Evolutionary conservation across 768 basidiomycete genomes (phyloP).

Genomic region (Termitomyces sp.): DNA sequence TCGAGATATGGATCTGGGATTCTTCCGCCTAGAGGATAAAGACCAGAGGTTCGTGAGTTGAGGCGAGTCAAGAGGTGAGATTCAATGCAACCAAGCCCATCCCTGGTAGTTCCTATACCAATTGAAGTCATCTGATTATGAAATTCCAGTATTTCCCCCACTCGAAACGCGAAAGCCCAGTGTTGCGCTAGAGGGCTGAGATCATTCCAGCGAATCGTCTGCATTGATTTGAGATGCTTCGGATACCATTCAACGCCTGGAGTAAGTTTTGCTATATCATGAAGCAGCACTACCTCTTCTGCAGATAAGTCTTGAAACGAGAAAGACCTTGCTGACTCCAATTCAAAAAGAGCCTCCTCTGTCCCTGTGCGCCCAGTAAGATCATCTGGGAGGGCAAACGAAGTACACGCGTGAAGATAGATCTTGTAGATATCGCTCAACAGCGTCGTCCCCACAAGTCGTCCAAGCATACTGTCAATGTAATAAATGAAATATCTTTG

Average conservation of each 20-base stretch:
- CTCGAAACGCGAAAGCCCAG: not conserved
- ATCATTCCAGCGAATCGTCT: not conserved
- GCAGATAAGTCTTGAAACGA: not conserved
- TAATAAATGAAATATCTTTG: not conserved
- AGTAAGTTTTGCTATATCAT: conserved; percentile 9
- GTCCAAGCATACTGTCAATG: not conserved
- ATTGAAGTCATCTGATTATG: not conserved
- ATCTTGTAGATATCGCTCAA: not conserved
- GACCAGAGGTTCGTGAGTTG: not conserved
- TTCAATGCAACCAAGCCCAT: not conserved
- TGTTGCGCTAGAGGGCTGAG: not conserved
- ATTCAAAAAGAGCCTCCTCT: not conserved
- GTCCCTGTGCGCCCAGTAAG: not conserved
- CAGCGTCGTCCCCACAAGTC: not conserved
- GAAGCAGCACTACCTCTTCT: conserved; percentile 25
- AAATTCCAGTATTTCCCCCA: not conserved
- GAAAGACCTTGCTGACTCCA: not conserved
- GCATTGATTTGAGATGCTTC: not conserved
- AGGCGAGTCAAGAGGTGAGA: not conserved
- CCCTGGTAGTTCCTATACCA: not conserved
- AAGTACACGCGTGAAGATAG: not conserved
- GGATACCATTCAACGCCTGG: not conserved
- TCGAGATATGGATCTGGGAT: not conserved
- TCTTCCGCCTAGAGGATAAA: not conserved
- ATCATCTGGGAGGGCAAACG: not conserved